Evolutionary conservation across 768 basidiomycete genomes (phyloP).

Genomic region (Gyrodon lividus): DNA sequence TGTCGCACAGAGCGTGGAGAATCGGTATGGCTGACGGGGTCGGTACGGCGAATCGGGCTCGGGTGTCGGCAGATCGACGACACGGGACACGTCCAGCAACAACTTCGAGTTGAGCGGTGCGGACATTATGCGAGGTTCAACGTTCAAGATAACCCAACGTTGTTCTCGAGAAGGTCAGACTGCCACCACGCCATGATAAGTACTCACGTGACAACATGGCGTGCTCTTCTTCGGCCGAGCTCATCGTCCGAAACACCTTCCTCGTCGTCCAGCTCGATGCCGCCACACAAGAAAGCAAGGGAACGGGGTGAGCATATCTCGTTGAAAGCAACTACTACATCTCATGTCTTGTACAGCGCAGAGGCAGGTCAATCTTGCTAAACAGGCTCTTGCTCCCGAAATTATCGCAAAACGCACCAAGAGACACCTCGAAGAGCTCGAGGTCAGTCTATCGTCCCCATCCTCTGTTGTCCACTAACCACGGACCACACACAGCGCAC

Average conservation of each 20-base stretch:
- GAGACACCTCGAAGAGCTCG: constrained; percentile 81
- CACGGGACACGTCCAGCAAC: constrained; percentile 5
- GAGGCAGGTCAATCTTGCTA: constrained; percentile 44
- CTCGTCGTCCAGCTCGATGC: constrained; percentile 28
- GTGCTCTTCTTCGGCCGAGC: neutral
- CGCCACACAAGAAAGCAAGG: constrained; percentile 45
- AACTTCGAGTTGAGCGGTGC: constrained; percentile 12
- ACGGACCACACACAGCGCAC: constrained; percentile 52
- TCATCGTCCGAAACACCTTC: neutral
- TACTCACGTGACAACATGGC: constrained; percentile 1
- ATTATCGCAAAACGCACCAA: constrained; percentile 73
- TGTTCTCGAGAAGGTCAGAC: too few species aligned
- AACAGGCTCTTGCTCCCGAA: constrained; percentile 54
- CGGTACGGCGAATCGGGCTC: constrained; percentile 75
- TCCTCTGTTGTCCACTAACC: neutral
- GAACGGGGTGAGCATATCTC: constrained; percentile 42
- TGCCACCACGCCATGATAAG: too few species aligned
- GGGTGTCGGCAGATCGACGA: constrained; percentile 71
- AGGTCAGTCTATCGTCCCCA: constrained; percentile 42
- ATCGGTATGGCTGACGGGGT: constrained; percentile 74
- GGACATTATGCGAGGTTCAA: neutral
- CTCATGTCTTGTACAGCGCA: constrained; percentile 34
- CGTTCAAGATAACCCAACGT: too few species aligned
- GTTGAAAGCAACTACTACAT: constrained; percentile 1
- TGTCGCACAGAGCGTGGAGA: constrained; percentile 88